phyloP scores from a whole-genome alignment of 2,329 filamentous ascomycete species.

The Pseudogymnoascus sp. region DNA sequence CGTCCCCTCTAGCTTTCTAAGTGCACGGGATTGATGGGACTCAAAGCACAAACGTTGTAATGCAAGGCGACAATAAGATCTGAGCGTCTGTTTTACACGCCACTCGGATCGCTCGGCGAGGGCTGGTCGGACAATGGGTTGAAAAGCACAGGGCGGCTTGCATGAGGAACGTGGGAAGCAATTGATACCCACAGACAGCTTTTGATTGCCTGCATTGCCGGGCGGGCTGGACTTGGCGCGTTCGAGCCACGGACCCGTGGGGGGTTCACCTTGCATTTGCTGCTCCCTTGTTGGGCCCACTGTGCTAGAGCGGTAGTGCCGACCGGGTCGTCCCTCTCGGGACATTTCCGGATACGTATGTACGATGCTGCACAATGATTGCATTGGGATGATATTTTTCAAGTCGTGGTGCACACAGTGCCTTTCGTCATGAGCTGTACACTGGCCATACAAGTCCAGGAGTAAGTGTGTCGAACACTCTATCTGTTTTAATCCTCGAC shows the following conservation, averaged over 20 bases:
- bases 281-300: neutral
- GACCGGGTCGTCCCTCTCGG: constrained; percentile 2
- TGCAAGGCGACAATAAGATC: neutral
- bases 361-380: neutral
- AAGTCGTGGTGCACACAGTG: neutral
- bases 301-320: neutral
- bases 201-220: constrained; percentile 7
- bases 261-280: neutral
- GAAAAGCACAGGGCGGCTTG: neutral
- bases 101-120: constrained; percentile 2
- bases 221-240: neutral
- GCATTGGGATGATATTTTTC: neutral
- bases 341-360: constrained; percentile 6
- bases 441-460: neutral
- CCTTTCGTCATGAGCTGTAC: neutral
- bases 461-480: neutral
- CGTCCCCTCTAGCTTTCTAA: neutral
- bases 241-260: neutral
- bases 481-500: neutral
- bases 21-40: neutral
- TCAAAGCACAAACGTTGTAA: neutral
- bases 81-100: neutral
- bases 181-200: constrained; percentile 3
- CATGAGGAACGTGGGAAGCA: constrained; percentile 4
- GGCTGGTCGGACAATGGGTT: neutral